A percentile compares a stretch with the other conserved stretches of the same genome.
Conservation (phyloP, 306 rosid species). For the Carpinus fangiana region DNA sequence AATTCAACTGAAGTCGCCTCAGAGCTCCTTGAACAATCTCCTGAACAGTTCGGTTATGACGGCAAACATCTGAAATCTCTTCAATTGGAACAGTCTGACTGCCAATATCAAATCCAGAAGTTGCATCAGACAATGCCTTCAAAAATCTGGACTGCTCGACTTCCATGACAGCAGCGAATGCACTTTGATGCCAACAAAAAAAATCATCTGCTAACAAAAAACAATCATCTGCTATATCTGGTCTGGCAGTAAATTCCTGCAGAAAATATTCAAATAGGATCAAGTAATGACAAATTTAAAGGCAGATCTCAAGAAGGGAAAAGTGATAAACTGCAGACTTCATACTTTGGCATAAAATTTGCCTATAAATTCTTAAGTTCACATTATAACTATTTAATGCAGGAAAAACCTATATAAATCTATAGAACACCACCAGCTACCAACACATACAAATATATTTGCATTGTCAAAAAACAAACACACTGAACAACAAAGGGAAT, state of each 20-base stretch:
- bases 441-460: constrained; percentile 8
- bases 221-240: constrained; percentile 99
- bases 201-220: too few species aligned
- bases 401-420: not conserved
- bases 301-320: constrained; percentile 25
- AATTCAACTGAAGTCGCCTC: constrained; percentile 85
- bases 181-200: constrained; percentile 98
- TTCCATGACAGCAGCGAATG: constrained; percentile 89
- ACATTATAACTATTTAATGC: constrained; percentile 4
- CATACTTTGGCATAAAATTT: not conserved
- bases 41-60: constrained; percentile 87
- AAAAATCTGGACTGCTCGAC: constrained; percentile 79
- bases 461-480: constrained; percentile 4
- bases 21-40: constrained; percentile 98
- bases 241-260: constrained; percentile 99
- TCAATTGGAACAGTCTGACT: constrained; percentile 59
- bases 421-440: constrained; percentile 12
- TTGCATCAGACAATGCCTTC: constrained; percentile 81
- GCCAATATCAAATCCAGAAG: constrained; percentile 65
- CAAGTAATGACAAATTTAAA: constrained; percentile 10
- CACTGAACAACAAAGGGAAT: not conserved
- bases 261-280: constrained; percentile 26
- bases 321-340: not conserved
- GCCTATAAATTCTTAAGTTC: not conserved
- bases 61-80: constrained; percentile 92